These are phyloP conservation scores for Rhodotorula sp. DNA, from an alignment of 1,284 basidiomycete species.

Conservation along the genomic window DNA sequence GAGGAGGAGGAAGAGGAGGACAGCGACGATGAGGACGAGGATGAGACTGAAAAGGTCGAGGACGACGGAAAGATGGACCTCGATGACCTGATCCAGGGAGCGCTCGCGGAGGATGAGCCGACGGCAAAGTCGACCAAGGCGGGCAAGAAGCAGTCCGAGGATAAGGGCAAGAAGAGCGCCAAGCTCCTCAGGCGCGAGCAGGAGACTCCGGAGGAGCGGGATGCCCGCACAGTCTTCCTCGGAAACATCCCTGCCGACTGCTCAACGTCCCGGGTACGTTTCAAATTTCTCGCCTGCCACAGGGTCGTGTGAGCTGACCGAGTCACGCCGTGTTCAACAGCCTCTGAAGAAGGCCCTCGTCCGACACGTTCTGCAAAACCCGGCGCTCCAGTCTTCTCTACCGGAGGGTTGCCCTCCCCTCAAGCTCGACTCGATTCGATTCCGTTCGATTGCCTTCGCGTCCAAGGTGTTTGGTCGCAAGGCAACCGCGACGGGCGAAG, in stretches of 20 bases:
- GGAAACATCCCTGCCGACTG: conserved; percentile 81
- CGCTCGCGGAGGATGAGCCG: conserved; percentile 34
- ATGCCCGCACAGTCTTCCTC: conserved; percentile 85
- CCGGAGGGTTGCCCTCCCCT: conserved; percentile 55
- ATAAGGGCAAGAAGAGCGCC: conserved; percentile 23
- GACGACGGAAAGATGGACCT: conserved; percentile 41
- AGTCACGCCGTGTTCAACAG: neutral
- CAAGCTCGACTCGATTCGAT: conserved; percentile 84
- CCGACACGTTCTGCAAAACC: conserved; percentile 56
- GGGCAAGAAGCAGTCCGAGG: conserved; percentile 43
- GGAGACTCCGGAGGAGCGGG: conserved; percentile 58
- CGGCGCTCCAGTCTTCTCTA: conserved; percentile 67
- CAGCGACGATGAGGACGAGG: conserved; percentile 18
- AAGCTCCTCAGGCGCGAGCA: conserved; percentile 32
- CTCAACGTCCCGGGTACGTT: conserved; percentile 66
- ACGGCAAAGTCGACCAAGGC: conserved; percentile 29
- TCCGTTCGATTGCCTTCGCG: conserved; percentile 84
- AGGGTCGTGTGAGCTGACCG: neutral
- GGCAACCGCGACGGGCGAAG: conserved; percentile 45
- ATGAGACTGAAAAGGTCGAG: conserved; percentile 36
- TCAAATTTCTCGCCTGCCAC: neutral
- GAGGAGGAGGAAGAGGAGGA: conserved; percentile 17
- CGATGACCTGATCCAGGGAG: conserved; percentile 49
- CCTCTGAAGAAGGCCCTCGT: conserved; percentile 48
- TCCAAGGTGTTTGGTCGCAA: conserved; percentile 60